Evolutionary conservation across 345 rosid genomes (phyloP).

Genomic region (Eucalyptus regnans): DNA sequence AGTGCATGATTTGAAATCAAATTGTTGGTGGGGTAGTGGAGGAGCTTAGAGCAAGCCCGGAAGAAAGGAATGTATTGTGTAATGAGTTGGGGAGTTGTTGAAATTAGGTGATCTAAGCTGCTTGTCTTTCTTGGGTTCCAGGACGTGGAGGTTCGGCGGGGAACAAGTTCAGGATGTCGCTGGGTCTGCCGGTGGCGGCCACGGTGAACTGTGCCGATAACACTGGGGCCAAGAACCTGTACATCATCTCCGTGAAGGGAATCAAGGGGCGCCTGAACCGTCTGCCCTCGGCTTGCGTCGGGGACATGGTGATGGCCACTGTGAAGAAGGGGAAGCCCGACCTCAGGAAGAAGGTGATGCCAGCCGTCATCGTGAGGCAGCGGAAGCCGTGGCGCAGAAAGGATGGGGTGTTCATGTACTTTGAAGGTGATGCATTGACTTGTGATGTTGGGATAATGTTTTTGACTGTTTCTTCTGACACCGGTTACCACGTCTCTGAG

Average conservation of each 20-base stretch:
- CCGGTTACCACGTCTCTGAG: neutral
- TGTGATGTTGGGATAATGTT: neutral
- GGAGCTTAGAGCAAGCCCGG: neutral
- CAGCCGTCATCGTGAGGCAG: conserved; percentile 91
- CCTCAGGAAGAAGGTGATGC: conserved; percentile 90
- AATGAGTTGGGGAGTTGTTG: neutral
- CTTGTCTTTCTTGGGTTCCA: neutral
- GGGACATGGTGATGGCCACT: conserved; percentile 98
- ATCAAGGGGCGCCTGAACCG: conserved; percentile 90
- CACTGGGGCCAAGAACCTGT: conserved; percentile 77
- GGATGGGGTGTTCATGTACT: conserved; percentile 98
- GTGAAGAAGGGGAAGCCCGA: conserved; percentile 97
- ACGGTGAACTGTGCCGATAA: conserved; percentile 72
- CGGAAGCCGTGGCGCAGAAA: conserved; percentile 98
- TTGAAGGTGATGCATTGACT: conserved; percentile 45
- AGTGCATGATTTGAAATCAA: neutral
- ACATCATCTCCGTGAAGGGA: conserved; percentile 93
- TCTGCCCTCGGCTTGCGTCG: conserved; percentile 86
- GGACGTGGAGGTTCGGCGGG: conserved; percentile 70
- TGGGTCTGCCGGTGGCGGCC: conserved; percentile 75
- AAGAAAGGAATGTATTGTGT: neutral
- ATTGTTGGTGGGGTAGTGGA: neutral
- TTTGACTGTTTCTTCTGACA: neutral
- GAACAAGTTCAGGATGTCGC: conserved; percentile 76
- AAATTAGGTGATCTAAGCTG: neutral